These are phyloP conservation scores for Drechslera avenae DNA, from an alignment of 2,329 filamentous ascomycete species.

Conservation along the genomic window DNA sequence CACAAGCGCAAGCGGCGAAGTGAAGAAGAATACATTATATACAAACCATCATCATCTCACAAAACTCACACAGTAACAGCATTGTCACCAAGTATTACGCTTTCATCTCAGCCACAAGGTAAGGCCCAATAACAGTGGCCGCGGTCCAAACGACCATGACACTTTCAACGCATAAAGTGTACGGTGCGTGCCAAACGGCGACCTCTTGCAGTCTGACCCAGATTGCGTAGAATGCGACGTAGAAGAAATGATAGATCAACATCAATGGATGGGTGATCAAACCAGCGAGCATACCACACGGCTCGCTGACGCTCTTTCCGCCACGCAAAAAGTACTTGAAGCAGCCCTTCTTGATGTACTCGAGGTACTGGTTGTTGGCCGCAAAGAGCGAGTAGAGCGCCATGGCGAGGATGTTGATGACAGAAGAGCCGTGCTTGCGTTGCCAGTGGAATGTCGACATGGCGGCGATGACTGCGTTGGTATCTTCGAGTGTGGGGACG, in stretches of 20 bases:
- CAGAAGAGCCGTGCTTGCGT: conserved; percentile 78
- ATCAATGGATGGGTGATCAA: conserved; percentile 77
- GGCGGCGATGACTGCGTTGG: conserved; percentile 66
- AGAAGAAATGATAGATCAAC: conserved; percentile 92
- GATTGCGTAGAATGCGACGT: conserved; percentile 85
- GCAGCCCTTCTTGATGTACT: conserved; percentile 83
- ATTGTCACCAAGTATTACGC: conserved; percentile 15
- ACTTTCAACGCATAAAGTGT: conserved; percentile 66
- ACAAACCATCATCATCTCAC: background rate
- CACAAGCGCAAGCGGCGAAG: too few relatives aligned
- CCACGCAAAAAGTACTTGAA: conserved; percentile 87
- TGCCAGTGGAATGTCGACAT: conserved; percentile 83
- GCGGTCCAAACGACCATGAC: conserved; percentile 79
- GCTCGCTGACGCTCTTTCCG: conserved; percentile 74
- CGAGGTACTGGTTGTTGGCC: conserved; percentile 68
- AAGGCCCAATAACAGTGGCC: conserved; percentile 80
- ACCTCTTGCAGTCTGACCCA: conserved; percentile 66
- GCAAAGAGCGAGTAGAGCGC: conserved; percentile 92
- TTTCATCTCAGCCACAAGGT: conserved; percentile 71
- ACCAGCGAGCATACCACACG: conserved; percentile 80
- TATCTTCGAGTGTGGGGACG: conserved; percentile 73
- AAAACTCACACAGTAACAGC: background rate
- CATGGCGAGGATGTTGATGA: conserved; percentile 98
- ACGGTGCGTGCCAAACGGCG: conserved; percentile 49
- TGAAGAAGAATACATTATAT: background rate